A percentile compares a stretch with the other conserved stretches of the same genome.
Evolutionary conservation across 2,329 filamentous ascomycete species (phyloP).

Genomic region (Annulohypoxylon truncatum): DNA sequence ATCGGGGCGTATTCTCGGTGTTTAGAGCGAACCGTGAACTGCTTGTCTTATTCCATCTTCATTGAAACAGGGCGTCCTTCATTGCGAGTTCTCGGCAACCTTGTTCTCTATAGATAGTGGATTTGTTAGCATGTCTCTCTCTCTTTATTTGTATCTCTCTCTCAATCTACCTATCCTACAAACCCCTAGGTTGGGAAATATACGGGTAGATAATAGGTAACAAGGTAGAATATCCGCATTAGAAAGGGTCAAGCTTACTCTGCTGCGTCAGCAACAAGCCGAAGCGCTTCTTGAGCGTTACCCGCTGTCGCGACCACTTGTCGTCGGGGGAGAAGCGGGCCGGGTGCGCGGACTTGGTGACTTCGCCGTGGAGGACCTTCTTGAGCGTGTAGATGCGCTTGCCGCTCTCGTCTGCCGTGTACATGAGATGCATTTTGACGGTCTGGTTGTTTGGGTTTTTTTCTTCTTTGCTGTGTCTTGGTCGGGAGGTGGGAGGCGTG

Average conservation of each 20-base stretch:
- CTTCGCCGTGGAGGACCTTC: slow-evolving; percentile 84
- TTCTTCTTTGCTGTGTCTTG: not conserved
- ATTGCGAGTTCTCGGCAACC: slow-evolving; percentile 46
- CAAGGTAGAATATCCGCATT: not conserved
- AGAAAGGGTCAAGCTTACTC: slow-evolving; percentile 55
- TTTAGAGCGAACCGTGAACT: not conserved
- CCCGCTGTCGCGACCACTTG: slow-evolving; percentile 96
- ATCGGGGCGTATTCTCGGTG: not conserved
- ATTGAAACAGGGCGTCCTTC: not conserved
- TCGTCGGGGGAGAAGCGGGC: slow-evolving; percentile 98
- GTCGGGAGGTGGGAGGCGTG: not conserved
- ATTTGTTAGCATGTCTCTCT: slow-evolving; percentile 19
- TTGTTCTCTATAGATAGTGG: slow-evolving; percentile 46
- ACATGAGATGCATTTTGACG: slow-evolving; percentile 73
- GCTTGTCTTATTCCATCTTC: not conserved
- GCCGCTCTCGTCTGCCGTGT: slow-evolving; percentile 83
- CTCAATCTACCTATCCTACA: too few species aligned
- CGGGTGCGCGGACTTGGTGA: slow-evolving; percentile 96
- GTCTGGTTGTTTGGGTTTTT: slow-evolving; percentile 2
- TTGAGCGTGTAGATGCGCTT: slow-evolving; percentile 96
- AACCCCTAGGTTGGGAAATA: too few species aligned
- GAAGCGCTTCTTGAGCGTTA: slow-evolving; percentile 94
- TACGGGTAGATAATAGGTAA: too few species aligned
- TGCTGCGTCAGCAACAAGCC: slow-evolving; percentile 87
- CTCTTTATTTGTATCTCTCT: not conserved